phyloP scores from a whole-genome alignment of 148 eudicot species.

The Cornus suecica region DNA sequence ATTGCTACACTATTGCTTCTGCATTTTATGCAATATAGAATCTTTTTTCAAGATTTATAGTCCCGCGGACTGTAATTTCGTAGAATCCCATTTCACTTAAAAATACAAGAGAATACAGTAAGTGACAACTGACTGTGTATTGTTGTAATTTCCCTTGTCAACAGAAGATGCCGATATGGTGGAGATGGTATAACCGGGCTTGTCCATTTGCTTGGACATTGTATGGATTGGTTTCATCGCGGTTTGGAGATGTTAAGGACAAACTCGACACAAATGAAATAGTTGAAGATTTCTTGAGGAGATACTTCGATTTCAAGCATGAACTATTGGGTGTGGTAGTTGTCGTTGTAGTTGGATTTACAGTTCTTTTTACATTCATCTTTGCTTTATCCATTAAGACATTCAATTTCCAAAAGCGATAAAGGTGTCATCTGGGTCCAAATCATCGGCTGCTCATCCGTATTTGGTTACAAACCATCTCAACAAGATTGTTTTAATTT shows the following conservation, averaged over 20 bases:
- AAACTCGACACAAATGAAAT: background rate
- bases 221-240: slow-evolving; percentile 62
- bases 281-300: slow-evolving; percentile 35
- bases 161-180: slow-evolving; percentile 61
- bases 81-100: background rate
- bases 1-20: slow-evolving; percentile 52
- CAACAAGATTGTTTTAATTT: too few relatives aligned
- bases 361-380: slow-evolving; percentile 43
- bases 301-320: slow-evolving; percentile 52
- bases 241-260: slow-evolving; percentile 50
- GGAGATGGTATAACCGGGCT: slow-evolving; percentile 73
- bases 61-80: too few relatives aligned
- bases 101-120: background rate
- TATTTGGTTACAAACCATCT: too few relatives aligned
- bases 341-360: slow-evolving; percentile 36
- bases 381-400: slow-evolving; percentile 59
- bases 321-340: slow-evolving; percentile 55
- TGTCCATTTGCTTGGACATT: slow-evolving; percentile 69
- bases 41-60: slow-evolving; percentile 65
- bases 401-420: slow-evolving; percentile 77
- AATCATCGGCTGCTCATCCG: too few relatives aligned
- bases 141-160: background rate
- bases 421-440: background rate
- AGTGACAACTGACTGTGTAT: too few relatives aligned
- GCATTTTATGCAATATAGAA: slow-evolving; percentile 53